phyloP scores from a whole-genome alignment of 1,284 basidiomycete species.

The Mycosarcoma mackinlayi region DNA sequence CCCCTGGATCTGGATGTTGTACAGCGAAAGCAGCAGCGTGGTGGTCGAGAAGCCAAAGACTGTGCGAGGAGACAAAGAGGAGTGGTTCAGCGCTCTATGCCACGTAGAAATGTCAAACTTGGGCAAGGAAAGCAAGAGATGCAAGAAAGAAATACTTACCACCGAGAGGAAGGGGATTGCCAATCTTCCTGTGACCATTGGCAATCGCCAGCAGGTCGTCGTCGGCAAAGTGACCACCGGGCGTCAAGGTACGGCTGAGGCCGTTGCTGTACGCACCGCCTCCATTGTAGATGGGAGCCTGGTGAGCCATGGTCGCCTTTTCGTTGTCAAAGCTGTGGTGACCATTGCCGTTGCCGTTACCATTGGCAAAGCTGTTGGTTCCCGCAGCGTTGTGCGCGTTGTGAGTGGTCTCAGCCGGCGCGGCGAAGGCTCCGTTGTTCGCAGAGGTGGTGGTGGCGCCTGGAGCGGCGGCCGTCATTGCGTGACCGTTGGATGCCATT shows the following conservation, averaged over 20 bases:
- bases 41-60: slow-evolving; percentile 49
- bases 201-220: slow-evolving; percentile 53
- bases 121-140: background rate
- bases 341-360: slow-evolving; percentile 10
- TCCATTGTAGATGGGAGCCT: slow-evolving; percentile 40
- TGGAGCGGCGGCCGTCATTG: slow-evolving; percentile 27
- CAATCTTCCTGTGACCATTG: slow-evolving; percentile 43
- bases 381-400: slow-evolving; percentile 2
- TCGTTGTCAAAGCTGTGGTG: slow-evolving; percentile 29
- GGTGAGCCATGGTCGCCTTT: slow-evolving; percentile 21
- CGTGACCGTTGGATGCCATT: slow-evolving; percentile 31
- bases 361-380: slow-evolving; percentile 9
- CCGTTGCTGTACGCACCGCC: slow-evolving; percentile 5
- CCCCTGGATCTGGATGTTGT: slow-evolving; percentile 41
- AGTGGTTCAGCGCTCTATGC: too few species aligned
- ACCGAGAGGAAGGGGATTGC: slow-evolving; percentile 53
- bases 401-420: too few species aligned
- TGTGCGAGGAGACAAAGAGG: background rate
- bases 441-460: slow-evolving; percentile 9
- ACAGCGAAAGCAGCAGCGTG: slow-evolving; percentile 50
- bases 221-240: slow-evolving; percentile 52
- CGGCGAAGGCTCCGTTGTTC: too few species aligned
- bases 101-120: too few species aligned
- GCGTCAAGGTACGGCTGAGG: slow-evolving; percentile 39
- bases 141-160: slow-evolving; percentile 19